Conservation (phyloP, 495 filamentous ascomycete species). For the Daldinia childiae region DNA sequence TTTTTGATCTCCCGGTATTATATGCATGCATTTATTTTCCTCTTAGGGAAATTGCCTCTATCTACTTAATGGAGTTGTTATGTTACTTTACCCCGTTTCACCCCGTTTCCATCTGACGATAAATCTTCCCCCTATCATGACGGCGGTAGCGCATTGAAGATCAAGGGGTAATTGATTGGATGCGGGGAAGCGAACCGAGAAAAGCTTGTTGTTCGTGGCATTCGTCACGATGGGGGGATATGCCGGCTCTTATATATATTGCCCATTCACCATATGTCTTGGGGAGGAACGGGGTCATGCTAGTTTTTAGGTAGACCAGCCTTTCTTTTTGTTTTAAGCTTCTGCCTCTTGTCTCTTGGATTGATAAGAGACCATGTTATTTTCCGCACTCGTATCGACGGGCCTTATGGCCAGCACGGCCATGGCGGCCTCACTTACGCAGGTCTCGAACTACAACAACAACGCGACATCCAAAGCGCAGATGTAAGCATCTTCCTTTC, state of each 20-base stretch:
- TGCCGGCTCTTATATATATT: constrained; percentile 30
- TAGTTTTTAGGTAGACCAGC: constrained; percentile 3
- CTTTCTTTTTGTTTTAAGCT: neutral
- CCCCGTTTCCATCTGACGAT: constrained; percentile 9
- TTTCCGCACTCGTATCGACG: constrained; percentile 26
- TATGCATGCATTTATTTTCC: constrained; percentile 17
- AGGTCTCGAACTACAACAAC: constrained; percentile 51
- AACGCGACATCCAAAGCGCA: constrained; percentile 53
- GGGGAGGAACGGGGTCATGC: neutral
- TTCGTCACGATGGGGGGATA: constrained; percentile 17
- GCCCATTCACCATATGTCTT: neutral
- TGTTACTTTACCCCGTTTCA: constrained; percentile 18
- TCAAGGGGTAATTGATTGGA: constrained; percentile 24
- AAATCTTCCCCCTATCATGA: constrained; percentile 1
- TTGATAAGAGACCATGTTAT: constrained; percentile 16
- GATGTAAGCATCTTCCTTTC: constrained; percentile 40
- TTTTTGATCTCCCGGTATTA: constrained; percentile 14
- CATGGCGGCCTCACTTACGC: constrained; percentile 46
- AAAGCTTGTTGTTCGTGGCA: constrained; percentile 17
- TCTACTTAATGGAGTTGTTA: neutral
- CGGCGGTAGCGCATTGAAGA: constrained; percentile 13
- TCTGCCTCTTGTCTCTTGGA: constrained; percentile 1
- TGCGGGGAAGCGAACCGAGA: constrained; percentile 27
- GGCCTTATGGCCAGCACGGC: constrained; percentile 36
- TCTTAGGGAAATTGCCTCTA: constrained; percentile 3